Evolutionary conservation across 495 filamentous ascomycete genomes (phyloP).

Genomic region (Staphylotrichum tortipilum): DNA sequence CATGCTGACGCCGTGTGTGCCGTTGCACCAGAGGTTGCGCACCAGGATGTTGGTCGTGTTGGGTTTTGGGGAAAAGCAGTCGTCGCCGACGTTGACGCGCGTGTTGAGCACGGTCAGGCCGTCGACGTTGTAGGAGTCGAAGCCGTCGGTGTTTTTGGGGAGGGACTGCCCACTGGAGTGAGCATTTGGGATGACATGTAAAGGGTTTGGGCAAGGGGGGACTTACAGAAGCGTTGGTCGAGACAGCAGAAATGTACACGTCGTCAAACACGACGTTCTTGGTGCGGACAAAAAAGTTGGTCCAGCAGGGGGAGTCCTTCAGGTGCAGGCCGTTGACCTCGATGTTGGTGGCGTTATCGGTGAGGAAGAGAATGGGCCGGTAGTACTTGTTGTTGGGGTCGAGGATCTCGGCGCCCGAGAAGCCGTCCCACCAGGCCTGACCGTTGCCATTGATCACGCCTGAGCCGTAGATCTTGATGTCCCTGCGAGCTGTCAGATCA

Average conservation of each 20-base stretch:
- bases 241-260: conserved; percentile 45
- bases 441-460: conserved; percentile 51
- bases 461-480: conserved; percentile 48
- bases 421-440: conserved; percentile 32
- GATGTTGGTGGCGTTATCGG: conserved; percentile 48
- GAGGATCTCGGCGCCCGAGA: conserved; percentile 28
- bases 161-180: conserved; percentile 13
- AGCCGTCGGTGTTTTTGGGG: conserved; percentile 53
- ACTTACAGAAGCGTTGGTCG: conserved; percentile 38
- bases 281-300: conserved; percentile 45
- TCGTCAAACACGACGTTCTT: conserved; percentile 45
- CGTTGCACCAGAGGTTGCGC: conserved; percentile 51
- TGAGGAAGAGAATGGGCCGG: conserved; percentile 48
- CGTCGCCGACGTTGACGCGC: conserved; percentile 47
- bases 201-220: background rate
- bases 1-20: conserved; percentile 50
- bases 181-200: background rate
- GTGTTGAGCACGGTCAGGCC: conserved; percentile 42
- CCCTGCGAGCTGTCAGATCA: background rate
- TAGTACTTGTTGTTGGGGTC: conserved; percentile 44
- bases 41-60: conserved; percentile 51
- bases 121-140: conserved; percentile 44
- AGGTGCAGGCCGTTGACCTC: conserved; percentile 48
- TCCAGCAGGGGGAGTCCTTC: conserved; percentile 53
- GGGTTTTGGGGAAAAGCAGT: conserved; percentile 53